Percentiles rank a stretch among this genome's conserved stretches.
These are phyloP conservation scores for Trichomonas tenax DNA, from an alignment of 208 protist genomes.

Conservation along the genomic window DNA sequence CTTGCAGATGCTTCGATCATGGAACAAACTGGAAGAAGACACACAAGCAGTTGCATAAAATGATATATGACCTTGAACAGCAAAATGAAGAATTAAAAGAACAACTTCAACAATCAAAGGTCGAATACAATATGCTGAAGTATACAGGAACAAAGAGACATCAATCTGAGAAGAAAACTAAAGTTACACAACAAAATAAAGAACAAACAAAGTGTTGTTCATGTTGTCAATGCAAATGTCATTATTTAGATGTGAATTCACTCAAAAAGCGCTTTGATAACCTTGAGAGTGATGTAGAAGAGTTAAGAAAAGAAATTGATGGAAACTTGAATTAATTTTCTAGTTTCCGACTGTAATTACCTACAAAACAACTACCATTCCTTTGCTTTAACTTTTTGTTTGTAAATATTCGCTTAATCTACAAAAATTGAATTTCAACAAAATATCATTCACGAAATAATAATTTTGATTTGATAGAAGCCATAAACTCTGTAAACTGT, in stretches of 20 bases:
- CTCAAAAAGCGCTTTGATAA: background rate
- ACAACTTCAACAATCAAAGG: background rate
- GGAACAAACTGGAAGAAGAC: background rate
- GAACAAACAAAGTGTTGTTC: background rate
- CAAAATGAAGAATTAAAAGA: background rate
- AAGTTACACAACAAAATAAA: background rate
- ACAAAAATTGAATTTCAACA: no score
- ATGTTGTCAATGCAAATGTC: background rate
- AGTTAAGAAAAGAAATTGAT: background rate
- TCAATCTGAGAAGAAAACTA: background rate
- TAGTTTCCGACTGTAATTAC: no score
- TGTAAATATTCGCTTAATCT: no score
- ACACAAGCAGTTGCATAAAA: background rate
- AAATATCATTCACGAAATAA: no score
- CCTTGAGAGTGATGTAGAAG: background rate
- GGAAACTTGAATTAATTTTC: background rate
- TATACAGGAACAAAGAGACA: background rate
- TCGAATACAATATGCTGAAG: background rate
- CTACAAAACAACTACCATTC: no score
- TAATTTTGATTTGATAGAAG: no score
- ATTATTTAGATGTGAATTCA: background rate
- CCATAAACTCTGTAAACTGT: no score
- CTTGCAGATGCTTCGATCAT: background rate
- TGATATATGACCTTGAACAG: background rate
- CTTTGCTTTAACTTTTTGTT: no score